Evolutionary conservation across 176 grass and related monocot species (phyloP).

Genomic region (Poa pratensis): DNA sequence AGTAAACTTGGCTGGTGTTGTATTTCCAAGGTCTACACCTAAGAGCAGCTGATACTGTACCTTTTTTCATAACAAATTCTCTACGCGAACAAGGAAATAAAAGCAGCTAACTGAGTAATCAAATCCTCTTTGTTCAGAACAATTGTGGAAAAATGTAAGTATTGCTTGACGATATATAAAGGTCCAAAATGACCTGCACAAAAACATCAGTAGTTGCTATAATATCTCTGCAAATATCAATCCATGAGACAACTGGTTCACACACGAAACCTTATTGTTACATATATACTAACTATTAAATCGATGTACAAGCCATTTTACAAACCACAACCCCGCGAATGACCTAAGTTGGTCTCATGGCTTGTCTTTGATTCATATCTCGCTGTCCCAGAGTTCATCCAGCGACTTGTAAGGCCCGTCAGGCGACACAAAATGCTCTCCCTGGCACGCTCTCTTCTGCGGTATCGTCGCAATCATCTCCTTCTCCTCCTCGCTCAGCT

Average conservation of each 20-base stretch:
- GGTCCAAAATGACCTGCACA: neutral
- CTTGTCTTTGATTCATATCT: slow-evolving; percentile 43
- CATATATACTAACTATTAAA: slow-evolving; percentile 5
- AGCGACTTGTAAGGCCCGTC: slow-evolving; percentile 58
- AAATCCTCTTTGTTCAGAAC: neutral
- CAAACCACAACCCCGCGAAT: neutral
- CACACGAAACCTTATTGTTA: slow-evolving; percentile 14
- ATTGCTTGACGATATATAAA: neutral
- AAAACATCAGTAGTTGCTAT: neutral
- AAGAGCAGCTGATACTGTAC: neutral
- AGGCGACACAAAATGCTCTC: slow-evolving; percentile 43
- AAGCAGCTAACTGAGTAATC: neutral
- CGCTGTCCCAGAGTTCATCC: slow-evolving; percentile 72
- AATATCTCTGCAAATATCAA: slow-evolving; percentile 5
- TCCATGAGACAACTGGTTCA: neutral
- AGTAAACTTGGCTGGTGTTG: neutral
- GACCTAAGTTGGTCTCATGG: neutral
- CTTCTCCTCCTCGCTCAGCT: slow-evolving; percentile 56
- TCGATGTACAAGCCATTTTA: slow-evolving; percentile 22
- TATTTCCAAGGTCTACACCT: neutral
- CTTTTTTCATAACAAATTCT: neutral
- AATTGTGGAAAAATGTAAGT: neutral
- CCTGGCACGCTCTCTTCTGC: slow-evolving; percentile 38
- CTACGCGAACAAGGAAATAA: neutral
- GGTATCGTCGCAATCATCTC: slow-evolving; percentile 50